Conservation (phyloP, 2,329 filamentous ascomycete genomes). For the Fusarium siculi region DNA sequence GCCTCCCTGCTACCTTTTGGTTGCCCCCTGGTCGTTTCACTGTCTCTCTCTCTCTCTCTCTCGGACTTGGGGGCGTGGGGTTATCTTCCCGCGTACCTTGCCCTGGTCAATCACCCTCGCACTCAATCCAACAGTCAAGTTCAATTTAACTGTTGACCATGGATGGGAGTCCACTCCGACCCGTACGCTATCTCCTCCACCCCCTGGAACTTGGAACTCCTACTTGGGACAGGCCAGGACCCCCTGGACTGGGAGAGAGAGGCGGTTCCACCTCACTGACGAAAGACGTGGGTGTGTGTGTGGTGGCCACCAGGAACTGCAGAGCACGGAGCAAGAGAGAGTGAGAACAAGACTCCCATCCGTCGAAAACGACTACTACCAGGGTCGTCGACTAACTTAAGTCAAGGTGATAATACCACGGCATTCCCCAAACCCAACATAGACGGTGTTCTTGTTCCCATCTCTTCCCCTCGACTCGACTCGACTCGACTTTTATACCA, state of each 20-base stretch:
- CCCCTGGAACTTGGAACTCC: constrained; percentile 35
- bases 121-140: neutral
- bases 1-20: constrained; percentile 6
- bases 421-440: constrained; percentile 42
- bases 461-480: constrained; percentile 33
- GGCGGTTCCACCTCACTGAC: constrained; percentile 34
- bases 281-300: constrained; percentile 41
- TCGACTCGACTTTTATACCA: constrained; percentile 15
- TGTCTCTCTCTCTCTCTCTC: neutral
- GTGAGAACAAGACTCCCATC: constrained; percentile 21
- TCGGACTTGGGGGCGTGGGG: constrained; percentile 25
- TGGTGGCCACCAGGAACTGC: constrained; percentile 36
- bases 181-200: constrained; percentile 32
- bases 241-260: constrained; percentile 23
- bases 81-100: constrained; percentile 35
- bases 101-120: constrained; percentile 15
- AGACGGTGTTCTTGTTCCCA: constrained; percentile 28
- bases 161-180: constrained; percentile 14
- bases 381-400: constrained; percentile 23
- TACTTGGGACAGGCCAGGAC: constrained; percentile 32
- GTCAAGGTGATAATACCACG: constrained; percentile 45
- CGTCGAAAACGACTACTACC: constrained; percentile 22
- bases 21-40: constrained; percentile 29
- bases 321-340: constrained; percentile 12
- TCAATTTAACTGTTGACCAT: constrained; percentile 8